phyloP scores from a whole-genome alignment of 2,329 filamentous ascomycete species.

The Westerdykella aurantiaca region DNA sequence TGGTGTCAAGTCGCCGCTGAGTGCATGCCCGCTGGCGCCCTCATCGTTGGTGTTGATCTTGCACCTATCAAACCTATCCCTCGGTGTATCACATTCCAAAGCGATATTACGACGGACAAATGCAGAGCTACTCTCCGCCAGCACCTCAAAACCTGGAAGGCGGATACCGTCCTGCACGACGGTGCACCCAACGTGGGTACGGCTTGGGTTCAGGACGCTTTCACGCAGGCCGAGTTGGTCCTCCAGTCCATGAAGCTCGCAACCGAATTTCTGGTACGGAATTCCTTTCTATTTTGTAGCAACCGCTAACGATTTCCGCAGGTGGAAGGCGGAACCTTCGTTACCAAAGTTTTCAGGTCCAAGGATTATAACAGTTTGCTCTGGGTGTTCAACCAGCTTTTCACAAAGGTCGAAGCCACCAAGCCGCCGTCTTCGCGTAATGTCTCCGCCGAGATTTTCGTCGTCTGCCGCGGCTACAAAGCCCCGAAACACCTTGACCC shows the following conservation, averaged over 20 bases:
- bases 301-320: conserved; percentile 22
- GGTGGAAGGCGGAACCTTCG: conserved; percentile 74
- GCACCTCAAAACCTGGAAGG: conserved; percentile 94
- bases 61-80: conserved; percentile 94
- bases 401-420: conserved; percentile 90
- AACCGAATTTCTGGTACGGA: conserved; percentile 73
- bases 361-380: conserved; percentile 95
- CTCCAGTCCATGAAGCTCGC: conserved; percentile 88
- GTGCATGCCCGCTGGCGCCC: conserved; percentile 81
- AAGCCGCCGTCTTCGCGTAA: conserved; percentile 95
- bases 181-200: conserved; percentile 97
- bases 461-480: conserved; percentile 92
- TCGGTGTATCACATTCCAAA: conserved; percentile 89
- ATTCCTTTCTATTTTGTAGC: neutral
- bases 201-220: conserved; percentile 96
- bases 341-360: conserved; percentile 94
- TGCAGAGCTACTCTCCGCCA: conserved; percentile 82
- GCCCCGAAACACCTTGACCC: conserved; percentile 91
- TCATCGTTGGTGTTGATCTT: conserved; percentile 93
- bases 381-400: conserved; percentile 97
- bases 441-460: conserved; percentile 97
- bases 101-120: conserved; percentile 96
- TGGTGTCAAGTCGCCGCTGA: conserved; percentile 97
- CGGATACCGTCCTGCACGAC: conserved; percentile 91
- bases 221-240: conserved; percentile 90